A percentile compares a stretch with the other conserved stretches of the same genome.
phyloP scores from a whole-genome alignment of 2,329 filamentous ascomycete genomes.

The Botrytis cinerea region DNA sequence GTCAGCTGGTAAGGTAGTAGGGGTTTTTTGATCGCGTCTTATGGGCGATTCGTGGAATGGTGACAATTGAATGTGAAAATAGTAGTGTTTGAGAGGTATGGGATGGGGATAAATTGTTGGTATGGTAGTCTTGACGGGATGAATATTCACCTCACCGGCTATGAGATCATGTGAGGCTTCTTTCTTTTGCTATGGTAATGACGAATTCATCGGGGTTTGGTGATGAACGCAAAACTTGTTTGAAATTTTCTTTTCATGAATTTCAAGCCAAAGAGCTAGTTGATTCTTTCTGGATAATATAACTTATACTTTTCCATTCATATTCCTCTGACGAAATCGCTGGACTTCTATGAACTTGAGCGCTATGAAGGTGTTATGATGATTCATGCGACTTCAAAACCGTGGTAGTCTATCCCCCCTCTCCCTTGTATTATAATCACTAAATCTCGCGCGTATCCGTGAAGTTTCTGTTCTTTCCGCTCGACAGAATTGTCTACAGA shows the following conservation, averaged over 20 bases:
- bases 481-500: background rate
- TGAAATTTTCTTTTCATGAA: background rate
- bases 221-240: background rate
- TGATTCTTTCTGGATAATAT: background rate
- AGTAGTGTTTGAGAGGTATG: background rate
- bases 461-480: background rate
- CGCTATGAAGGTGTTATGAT: background rate
- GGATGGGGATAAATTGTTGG: background rate
- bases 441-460: background rate
- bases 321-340: background rate
- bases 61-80: background rate
- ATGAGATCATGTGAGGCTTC: background rate
- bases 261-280: background rate
- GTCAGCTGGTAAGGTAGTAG: background rate
- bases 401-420: rapidly evolving
- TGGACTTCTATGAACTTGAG: background rate
- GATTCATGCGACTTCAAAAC: background rate
- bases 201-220: no score
- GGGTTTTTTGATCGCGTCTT: no score
- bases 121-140: background rate
- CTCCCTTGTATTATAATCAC: background rate
- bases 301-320: background rate
- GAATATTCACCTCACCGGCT: background rate
- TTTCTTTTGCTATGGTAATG: background rate
- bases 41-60: no score